Percentiles rank a stretch among this genome's conserved stretches.
phyloP scores from a whole-genome alignment of 495 filamentous ascomycete genomes.

The Penicillium alfredii region DNA sequence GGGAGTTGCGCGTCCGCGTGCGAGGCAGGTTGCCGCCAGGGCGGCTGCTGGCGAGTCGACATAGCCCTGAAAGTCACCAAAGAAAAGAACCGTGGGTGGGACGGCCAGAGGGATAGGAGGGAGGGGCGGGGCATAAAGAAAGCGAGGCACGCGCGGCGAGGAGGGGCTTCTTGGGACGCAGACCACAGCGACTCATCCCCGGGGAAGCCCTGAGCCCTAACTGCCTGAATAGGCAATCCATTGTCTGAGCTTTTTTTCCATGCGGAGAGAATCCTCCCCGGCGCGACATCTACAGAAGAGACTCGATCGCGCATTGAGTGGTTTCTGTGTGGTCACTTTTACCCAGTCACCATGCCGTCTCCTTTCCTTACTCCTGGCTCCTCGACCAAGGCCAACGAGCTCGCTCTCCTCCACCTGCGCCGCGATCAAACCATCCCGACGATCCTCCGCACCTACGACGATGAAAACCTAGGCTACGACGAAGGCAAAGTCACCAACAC shows the following conservation, averaged over 20 bases:
- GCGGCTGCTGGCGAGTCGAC: constrained; percentile 43
- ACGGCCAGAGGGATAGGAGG: constrained; percentile 13
- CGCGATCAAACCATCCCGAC: constrained; percentile 75
- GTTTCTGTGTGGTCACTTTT: neutral
- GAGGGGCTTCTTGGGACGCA: constrained; percentile 20
- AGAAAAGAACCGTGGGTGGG: constrained; percentile 1
- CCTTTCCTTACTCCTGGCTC: constrained; percentile 67
- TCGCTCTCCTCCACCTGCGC: constrained; percentile 77
- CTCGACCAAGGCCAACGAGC: constrained; percentile 46
- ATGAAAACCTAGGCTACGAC: constrained; percentile 60
- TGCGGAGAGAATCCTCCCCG: too few species aligned
- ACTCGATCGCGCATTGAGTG: neutral
- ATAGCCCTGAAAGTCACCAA: constrained; percentile 14
- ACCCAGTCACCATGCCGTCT: constrained; percentile 41
- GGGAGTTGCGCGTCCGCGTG: constrained; percentile 32
- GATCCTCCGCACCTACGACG: constrained; percentile 56
- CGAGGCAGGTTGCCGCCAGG: constrained; percentile 40
- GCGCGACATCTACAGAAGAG: too few species aligned
- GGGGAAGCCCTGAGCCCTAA: constrained; percentile 36
- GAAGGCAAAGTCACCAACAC: constrained; percentile 87
- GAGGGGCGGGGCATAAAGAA: constrained; percentile 28
- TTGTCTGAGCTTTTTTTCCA: constrained; percentile 10
- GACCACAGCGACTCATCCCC: constrained; percentile 17
- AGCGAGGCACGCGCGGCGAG: constrained; percentile 11
- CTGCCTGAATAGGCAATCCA: constrained; percentile 12